A percentile compares a stretch with the other conserved stretches of the same genome.
Conservation (phyloP, 2,329 filamentous ascomycete species). For the Diaporthe humulicola region DNA sequence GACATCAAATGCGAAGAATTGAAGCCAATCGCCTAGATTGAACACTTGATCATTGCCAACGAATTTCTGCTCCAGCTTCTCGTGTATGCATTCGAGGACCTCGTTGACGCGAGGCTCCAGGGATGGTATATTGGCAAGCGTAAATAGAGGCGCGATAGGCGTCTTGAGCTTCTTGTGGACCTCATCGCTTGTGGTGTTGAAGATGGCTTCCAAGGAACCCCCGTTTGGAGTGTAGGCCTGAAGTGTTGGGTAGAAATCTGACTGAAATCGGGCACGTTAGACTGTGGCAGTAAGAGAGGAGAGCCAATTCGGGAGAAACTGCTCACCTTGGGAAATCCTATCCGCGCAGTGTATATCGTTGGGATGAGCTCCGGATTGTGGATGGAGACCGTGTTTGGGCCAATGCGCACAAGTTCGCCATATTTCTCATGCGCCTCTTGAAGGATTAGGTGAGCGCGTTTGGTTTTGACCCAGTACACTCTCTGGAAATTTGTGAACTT, state of each 20-base stretch:
- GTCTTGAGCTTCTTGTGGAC: conserved; percentile 47
- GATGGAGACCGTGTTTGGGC: conserved; percentile 61
- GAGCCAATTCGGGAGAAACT: neutral
- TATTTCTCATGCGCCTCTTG: conserved; percentile 56
- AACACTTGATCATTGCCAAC: conserved; percentile 30
- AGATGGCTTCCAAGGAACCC: conserved; percentile 44
- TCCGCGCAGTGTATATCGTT: conserved; percentile 41
- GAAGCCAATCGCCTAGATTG: conserved; percentile 46
- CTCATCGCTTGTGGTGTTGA: conserved; percentile 48
- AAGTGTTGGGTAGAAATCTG: conserved; percentile 47
- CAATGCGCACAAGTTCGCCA: conserved; percentile 63
- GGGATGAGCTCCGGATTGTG: conserved; percentile 51
- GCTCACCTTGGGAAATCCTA: conserved; percentile 44
- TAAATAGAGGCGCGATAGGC: conserved; percentile 46
- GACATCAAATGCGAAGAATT: conserved; percentile 51
- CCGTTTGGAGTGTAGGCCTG: conserved; percentile 43
- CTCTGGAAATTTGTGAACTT: conserved; percentile 41
- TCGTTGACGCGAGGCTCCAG: conserved; percentile 45
- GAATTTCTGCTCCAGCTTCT: conserved; percentile 42
- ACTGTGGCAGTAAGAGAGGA: neutral
- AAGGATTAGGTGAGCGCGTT: conserved; percentile 39
- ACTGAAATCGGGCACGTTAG: conserved; percentile 31
- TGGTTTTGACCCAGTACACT: conserved; percentile 43
- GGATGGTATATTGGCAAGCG: conserved; percentile 41
- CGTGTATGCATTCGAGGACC: conserved; percentile 39